Conservation (phyloP, 139 green algal genomes). For the Pleodorina starrii region DNA sequence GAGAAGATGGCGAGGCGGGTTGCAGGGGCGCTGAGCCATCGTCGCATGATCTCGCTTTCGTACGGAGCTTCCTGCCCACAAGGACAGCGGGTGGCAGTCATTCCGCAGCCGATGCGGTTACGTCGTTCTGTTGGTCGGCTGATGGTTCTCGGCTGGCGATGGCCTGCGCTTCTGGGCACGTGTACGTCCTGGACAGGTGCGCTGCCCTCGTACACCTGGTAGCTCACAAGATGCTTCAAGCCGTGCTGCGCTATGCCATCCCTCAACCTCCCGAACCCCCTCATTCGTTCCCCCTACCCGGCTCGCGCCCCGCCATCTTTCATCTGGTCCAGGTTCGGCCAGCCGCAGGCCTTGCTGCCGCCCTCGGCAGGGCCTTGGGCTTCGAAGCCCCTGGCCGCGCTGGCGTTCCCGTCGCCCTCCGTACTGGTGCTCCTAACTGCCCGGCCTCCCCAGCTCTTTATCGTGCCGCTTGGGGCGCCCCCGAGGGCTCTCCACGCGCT, state of each 20-base stretch:
- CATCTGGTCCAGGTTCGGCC: neutral
- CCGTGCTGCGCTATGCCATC: neutral
- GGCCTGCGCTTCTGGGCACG: neutral
- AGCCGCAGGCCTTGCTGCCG: neutral
- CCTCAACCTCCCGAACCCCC: neutral
- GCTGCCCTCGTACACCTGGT: no score
- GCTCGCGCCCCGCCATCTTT: neutral
- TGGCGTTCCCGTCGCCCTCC: constrained; percentile 9
- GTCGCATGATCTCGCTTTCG: neutral
- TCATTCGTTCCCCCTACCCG: neutral
- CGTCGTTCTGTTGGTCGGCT: neutral
- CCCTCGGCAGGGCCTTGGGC: neutral
- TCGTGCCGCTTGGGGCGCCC: neutral
- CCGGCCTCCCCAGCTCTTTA: neutral
- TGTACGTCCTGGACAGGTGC: constrained; percentile 47
- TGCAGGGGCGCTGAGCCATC: neutral
- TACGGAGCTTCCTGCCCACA: constrained; percentile 32
- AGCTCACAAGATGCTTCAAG: no score
- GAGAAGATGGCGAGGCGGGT: neutral
- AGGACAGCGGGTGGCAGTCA: neutral
- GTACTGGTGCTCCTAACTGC: constrained; percentile 17
- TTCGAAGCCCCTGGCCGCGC: neutral
- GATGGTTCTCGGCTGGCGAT: constrained; percentile 28
- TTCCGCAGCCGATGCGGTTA: neutral
- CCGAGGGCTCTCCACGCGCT: neutral